Evolutionary conservation across 345 rosid genomes (phyloP).

Genomic region (Rhizophora apiculata): DNA sequence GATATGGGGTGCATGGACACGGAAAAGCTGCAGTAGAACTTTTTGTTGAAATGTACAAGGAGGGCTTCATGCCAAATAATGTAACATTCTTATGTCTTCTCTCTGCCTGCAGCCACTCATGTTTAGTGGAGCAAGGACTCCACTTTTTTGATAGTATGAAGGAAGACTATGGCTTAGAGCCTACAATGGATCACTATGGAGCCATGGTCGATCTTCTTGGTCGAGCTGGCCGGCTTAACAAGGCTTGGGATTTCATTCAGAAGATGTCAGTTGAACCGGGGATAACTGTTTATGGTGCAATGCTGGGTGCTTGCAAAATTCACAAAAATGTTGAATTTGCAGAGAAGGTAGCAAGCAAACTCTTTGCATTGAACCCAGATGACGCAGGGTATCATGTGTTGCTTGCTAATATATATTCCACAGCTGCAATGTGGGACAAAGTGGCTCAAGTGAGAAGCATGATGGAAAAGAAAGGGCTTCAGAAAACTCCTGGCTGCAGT

Average conservation of each 20-base stretch:
- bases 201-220: conserved; percentile 36
- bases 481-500: conserved; percentile 35
- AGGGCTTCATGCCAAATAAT: conserved; percentile 20
- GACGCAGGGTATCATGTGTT: conserved; percentile 31
- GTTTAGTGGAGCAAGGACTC: conserved; percentile 32
- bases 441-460: conserved; percentile 24
- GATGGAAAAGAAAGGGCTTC: conserved; percentile 30
- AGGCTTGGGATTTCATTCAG: conserved; percentile 34
- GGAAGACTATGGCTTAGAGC: conserved; percentile 23
- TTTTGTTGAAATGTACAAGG: conserved; percentile 26
- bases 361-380: conserved; percentile 28
- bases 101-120: conserved; percentile 34
- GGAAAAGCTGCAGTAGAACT: conserved; percentile 24
- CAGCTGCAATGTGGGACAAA: conserved; percentile 33
- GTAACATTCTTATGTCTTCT: conserved; percentile 24
- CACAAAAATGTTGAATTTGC: conserved; percentile 28
- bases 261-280: conserved; percentile 31
- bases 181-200: conserved; percentile 33
- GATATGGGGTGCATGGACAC: conserved; percentile 29
- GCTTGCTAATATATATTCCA: conserved; percentile 32
- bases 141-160: conserved; percentile 22
- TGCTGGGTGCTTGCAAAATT: conserved; percentile 35
- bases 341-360: conserved; percentile 25
- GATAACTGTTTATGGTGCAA: conserved; percentile 32
- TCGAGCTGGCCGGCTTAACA: conserved; percentile 28